phyloP scores from a whole-genome alignment of 176 grass and related monocot species.

The Rhynchospora breviuscula region DNA sequence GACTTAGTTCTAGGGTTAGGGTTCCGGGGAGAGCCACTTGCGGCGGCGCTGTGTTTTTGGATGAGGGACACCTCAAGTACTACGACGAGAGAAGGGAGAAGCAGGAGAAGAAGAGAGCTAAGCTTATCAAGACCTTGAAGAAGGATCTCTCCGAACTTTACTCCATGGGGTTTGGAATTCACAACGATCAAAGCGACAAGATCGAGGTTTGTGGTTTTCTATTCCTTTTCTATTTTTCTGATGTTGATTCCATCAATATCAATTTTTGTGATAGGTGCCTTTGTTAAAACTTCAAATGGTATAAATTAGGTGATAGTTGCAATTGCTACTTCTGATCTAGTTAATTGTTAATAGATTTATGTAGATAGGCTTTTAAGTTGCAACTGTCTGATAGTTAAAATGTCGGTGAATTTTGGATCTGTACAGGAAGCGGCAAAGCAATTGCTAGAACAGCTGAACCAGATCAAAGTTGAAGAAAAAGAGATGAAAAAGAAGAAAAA shows the following conservation, averaged over 20 bases:
- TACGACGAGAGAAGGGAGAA: constrained; percentile 18
- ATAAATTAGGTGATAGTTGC: not conserved
- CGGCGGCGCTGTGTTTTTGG: constrained; percentile 19
- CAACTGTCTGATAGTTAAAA: not conserved
- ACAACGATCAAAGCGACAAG: constrained; percentile 22
- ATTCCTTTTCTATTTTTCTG: not conserved
- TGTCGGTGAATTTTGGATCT: not conserved
- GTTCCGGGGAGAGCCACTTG: not conserved
- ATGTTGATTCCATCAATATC: not conserved
- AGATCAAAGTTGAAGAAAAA: constrained; percentile 43
- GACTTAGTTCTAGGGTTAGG: constrained; percentile 4
- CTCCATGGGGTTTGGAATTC: constrained; percentile 9
- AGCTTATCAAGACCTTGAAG: constrained; percentile 34
- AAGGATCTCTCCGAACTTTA: constrained; percentile 30
- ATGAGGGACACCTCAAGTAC: constrained; percentile 30
- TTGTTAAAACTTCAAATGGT: not conserved
- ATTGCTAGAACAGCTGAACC: constrained; percentile 47
- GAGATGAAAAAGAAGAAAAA: constrained; percentile 48
- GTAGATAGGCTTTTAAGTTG: not conserved
- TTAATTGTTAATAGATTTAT: not conserved
- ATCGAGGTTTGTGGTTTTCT: constrained; percentile 24
- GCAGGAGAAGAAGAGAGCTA: constrained; percentile 37
- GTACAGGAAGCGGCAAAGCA: constrained; percentile 56
- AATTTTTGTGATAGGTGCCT: not conserved
- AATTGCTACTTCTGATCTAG: not conserved